Evolutionary conservation across 2,329 filamentous ascomycete species (phyloP).

Genomic region (Penicillium sp.): DNA sequence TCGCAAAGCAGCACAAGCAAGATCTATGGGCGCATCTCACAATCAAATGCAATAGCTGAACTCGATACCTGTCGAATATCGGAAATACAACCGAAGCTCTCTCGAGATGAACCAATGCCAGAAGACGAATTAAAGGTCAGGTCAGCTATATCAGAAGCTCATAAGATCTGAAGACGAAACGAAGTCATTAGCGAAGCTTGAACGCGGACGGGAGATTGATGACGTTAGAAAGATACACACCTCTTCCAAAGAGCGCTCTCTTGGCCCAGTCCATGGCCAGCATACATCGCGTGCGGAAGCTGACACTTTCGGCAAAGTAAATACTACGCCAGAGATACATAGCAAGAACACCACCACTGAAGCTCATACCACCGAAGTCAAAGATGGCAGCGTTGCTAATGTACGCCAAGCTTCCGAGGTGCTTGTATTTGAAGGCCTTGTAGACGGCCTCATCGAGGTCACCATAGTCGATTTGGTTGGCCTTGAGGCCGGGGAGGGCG

Average conservation of each 20-base stretch:
- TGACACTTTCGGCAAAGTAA: constrained; percentile 97
- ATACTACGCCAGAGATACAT: constrained; percentile 96
- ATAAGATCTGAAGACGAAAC: constrained; percentile 48
- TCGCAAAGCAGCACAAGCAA: background rate
- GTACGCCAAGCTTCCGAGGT: constrained; percentile 89
- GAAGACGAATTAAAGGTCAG: background rate
- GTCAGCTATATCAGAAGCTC: constrained; percentile 46
- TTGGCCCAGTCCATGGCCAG: constrained; percentile 99
- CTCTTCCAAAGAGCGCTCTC: constrained; percentile 89
- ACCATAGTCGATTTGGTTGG: constrained; percentile 82
- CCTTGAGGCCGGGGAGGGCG: constrained; percentile 68
- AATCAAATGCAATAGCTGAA: background rate
- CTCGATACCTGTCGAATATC: background rate
- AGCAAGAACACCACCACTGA: constrained; percentile 81
- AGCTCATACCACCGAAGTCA: constrained; percentile 75
- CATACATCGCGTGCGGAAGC: constrained; percentile 80
- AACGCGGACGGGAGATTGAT: background rate
- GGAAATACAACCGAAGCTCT: background rate
- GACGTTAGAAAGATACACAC: constrained; percentile 53
- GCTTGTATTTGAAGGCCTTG: constrained; percentile 90
- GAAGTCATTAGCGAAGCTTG: constrained; percentile 5
- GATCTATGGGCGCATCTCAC: background rate
- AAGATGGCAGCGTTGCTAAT: constrained; percentile 96
- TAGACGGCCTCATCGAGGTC: constrained; percentile 91
- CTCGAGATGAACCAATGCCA: background rate